Evolutionary conservation across 306 rosid species (phyloP).

Genomic region (Glycine soja): DNA sequence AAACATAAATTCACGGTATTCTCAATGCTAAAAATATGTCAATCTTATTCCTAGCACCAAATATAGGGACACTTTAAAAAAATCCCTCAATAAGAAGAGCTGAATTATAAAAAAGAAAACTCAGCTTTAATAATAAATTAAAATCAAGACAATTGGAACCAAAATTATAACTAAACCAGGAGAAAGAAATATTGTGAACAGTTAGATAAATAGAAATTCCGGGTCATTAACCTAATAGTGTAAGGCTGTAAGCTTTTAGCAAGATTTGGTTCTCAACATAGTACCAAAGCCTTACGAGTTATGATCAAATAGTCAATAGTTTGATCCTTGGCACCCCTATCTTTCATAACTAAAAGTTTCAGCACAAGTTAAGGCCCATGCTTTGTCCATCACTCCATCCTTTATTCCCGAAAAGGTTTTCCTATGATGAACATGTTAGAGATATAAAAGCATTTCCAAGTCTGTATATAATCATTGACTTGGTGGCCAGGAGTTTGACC

Average conservation of each 20-base stretch:
- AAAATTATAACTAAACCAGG: background rate
- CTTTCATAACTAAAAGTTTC: background rate
- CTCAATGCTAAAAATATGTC: too few relatives aligned
- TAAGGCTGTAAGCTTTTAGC: constrained; percentile 9
- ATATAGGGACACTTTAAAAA: too few relatives aligned
- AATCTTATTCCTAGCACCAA: too few relatives aligned
- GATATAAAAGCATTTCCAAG: constrained; percentile 7
- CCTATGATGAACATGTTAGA: background rate
- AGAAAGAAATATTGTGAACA: background rate
- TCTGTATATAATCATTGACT: constrained; percentile 1
- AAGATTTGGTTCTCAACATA: constrained; percentile 6
- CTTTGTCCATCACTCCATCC: background rate
- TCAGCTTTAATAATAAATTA: background rate
- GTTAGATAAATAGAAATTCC: background rate
- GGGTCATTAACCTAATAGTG: background rate
- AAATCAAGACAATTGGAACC: background rate
- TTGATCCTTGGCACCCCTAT: background rate
- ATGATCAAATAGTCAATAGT: background rate
- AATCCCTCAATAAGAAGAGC: too few relatives aligned
- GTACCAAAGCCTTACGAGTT: background rate
- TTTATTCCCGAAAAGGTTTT: constrained; percentile 21
- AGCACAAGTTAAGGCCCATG: background rate
- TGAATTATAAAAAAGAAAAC: too few relatives aligned
- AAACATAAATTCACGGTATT: too few relatives aligned
- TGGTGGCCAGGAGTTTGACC: constrained; percentile 6